These are phyloP conservation scores for Sergeia podlipaevii DNA, from an alignment of 208 protist genomes.

Conservation along the genomic window DNA sequence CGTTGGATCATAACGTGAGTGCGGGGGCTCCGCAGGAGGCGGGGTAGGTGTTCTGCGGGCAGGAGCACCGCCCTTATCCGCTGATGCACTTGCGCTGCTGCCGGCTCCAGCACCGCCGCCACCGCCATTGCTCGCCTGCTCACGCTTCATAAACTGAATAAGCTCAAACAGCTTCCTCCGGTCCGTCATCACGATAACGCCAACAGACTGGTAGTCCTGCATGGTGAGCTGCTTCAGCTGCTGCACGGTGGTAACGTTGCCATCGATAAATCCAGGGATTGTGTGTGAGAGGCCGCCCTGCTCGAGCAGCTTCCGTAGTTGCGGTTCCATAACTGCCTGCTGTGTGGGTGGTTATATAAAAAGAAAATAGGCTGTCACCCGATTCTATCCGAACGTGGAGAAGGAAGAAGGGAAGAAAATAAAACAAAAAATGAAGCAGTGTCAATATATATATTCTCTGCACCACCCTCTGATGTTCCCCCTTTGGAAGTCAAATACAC, in stretches of 20 bases:
- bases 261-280: slow-evolving; percentile 77
- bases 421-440: slow-evolving; percentile 6
- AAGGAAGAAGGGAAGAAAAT: not conserved
- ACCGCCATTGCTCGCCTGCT: slow-evolving; percentile 19
- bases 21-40: slow-evolving; percentile 7
- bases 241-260: slow-evolving; percentile 58
- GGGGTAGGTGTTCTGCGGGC: slow-evolving; percentile 8
- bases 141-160: slow-evolving; percentile 89
- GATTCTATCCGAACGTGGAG: not conserved
- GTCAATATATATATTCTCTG: no score
- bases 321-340: slow-evolving; percentile 49
- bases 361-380: not conserved
- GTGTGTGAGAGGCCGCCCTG: slow-evolving; percentile 77
- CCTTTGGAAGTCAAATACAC: no score
- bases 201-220: slow-evolving; percentile 90
- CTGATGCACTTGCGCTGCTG: not conserved
- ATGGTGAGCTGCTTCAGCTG: slow-evolving; percentile 87
- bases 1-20: not conserved
- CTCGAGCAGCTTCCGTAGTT: slow-evolving; percentile 74
- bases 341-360: not conserved
- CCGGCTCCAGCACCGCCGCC: slow-evolving; percentile 5
- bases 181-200: slow-evolving; percentile 89
- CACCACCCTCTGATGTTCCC: no score
- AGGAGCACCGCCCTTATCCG: not conserved
- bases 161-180: slow-evolving; percentile 91